Base-by-base conservation (phyloP, 495 filamentous ascomycete species). In the Bathelium albidoporum region DNA sequence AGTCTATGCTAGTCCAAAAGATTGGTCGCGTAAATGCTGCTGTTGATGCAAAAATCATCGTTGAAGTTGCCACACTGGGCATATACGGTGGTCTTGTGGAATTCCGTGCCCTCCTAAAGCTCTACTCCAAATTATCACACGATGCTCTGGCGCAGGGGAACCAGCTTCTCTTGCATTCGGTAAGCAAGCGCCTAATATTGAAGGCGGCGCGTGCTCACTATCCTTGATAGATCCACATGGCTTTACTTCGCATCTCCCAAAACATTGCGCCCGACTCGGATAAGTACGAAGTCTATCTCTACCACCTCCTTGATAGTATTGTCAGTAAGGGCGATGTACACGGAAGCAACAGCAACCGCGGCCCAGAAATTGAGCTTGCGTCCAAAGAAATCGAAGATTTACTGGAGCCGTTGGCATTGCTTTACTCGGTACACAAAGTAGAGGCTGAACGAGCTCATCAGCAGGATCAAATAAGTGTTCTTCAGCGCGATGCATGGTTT, bases 1-100 rank as follows among this genome's bases (percentile, higher is more conserved):
- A 95, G 69, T 93, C 91, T 3, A 97, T 97, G 88, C 82, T 98
- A 20, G 76, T 96, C 9, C 94, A 97, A 69, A 95, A 97, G 72
- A 83, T 97, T 66, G 86, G 87, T 10, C 93, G 91, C 69, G 80
- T 96, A 41, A 92, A 82, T 70, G 76, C 81, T 63, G 73, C 81
- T 1, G 85, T 96, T 9, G 91, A 97, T 77, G 82, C 87, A 14
- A 85, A 85, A 60, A 93, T 97, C 58, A 85, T 97, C 53, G 84
- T 80, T 24, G 92, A 95, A 41, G 83, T 89, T 28, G 90, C 91
- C 34, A 73, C 79, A 4, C 75, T 98, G n/a, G 89, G 89, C 26
- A 73, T 89, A 11, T 85, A 79, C 68, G 89, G 87, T 61, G 89
- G 86, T 29, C 80, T 82, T 61, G 75, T 84, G 2, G 92, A 97